These are phyloP conservation scores for Sherardia arvensis DNA, from an alignment of 257 asterid species.

Conservation along the genomic window DNA sequence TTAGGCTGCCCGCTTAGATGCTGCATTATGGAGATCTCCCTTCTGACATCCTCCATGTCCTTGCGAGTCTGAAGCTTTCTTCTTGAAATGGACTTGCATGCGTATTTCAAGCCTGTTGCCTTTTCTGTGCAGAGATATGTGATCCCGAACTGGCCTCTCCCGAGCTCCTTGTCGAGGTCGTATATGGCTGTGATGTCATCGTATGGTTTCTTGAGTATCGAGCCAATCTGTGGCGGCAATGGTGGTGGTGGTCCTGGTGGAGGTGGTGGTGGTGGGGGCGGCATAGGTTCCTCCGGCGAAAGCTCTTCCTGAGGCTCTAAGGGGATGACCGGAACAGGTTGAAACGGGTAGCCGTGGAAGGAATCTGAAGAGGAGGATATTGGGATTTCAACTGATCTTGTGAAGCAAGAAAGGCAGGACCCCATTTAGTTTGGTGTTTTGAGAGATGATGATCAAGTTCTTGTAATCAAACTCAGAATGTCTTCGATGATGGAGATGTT, in stretches of 20 bases:
- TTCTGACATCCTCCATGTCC: conserved; percentile 27
- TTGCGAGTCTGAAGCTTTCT: conserved; percentile 20
- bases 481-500: conserved; percentile 2
- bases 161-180: conserved; percentile 29
- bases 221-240: conserved; percentile 11
- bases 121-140: conserved; percentile 35
- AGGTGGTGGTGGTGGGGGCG: not conserved
- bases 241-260: not conserved
- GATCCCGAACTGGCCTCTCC: conserved; percentile 38
- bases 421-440: conserved; percentile 29
- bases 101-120: conserved; percentile 19
- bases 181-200: conserved; percentile 19
- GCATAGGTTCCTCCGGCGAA: conserved; percentile 4
- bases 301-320: conserved; percentile 15
- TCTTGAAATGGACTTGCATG: conserved; percentile 35
- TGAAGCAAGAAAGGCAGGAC: conserved; percentile 42
- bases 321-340: conserved; percentile 9
- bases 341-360: conserved; percentile 14
- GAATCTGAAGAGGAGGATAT: conserved; percentile 42
- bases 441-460: conserved; percentile 6
- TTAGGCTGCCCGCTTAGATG: conserved; percentile 39
- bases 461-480: not conserved
- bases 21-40: conserved; percentile 29
- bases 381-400: conserved; percentile 49
- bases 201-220: conserved; percentile 23